Conservation (phyloP, 31 red algal genomes). For the Asparagopsis taxiformis region DNA sequence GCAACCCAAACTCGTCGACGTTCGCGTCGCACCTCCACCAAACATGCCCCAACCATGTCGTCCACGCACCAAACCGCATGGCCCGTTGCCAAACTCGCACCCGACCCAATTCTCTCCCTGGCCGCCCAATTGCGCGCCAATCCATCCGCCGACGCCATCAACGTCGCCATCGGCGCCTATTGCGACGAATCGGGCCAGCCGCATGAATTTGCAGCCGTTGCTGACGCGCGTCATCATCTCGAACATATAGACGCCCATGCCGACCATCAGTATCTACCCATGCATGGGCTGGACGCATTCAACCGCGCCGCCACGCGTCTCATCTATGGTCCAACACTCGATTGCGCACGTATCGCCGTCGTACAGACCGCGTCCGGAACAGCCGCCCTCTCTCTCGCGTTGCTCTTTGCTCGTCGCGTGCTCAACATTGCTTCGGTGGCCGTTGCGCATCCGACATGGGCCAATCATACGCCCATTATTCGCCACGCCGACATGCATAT, state of each 20-base stretch:
- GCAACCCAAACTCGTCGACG: no score
- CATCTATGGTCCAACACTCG: slow-evolving; percentile 68
- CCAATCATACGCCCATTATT: slow-evolving; percentile 84
- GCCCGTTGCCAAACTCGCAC: no score
- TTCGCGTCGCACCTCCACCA: no score
- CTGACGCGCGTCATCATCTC: slow-evolving; percentile 41
- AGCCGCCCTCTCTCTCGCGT: slow-evolving; percentile 72
- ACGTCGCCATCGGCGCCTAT: slow-evolving; percentile 93
- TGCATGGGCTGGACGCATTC: slow-evolving; percentile 71
- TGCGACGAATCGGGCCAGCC: slow-evolving; percentile 72
- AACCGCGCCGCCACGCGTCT: slow-evolving; percentile 50
- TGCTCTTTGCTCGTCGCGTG: slow-evolving; percentile 54
- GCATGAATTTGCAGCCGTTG: slow-evolving; percentile 71
- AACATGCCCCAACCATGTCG: no score
- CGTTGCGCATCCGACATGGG: slow-evolving; percentile 90
- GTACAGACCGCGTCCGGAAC: slow-evolving; percentile 88
- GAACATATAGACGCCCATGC: slow-evolving; percentile 22
- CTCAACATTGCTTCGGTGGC: slow-evolving; percentile 28
- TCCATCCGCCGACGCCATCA: slow-evolving; percentile 69
- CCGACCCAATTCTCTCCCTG: no score
- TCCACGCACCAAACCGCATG: no score
- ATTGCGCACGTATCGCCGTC: slow-evolving; percentile 65
- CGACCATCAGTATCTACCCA: slow-evolving; percentile 92
- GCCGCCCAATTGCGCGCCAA: no score
- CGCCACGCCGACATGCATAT: slow-evolving; percentile 49